Conservation (phyloP, 495 filamentous ascomycete species). For the Poronia punctata region DNA sequence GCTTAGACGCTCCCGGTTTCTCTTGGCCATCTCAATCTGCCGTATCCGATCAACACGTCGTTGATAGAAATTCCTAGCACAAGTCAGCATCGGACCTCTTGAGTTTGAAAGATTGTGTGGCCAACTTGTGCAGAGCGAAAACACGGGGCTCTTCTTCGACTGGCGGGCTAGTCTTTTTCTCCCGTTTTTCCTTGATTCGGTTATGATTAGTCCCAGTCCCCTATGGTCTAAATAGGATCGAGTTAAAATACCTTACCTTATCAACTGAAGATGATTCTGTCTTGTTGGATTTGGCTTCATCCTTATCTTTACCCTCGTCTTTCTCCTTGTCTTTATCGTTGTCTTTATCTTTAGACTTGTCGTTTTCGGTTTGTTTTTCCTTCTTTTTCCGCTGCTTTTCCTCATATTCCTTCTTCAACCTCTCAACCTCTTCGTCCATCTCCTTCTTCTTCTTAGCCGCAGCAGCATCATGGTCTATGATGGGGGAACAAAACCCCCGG, state of each 20-base stretch:
- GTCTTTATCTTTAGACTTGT: constrained; percentile 46
- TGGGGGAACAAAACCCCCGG: constrained; percentile 68
- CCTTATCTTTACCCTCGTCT: constrained; percentile 37
- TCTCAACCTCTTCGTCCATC: constrained; percentile 62
- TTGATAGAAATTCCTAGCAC: constrained; percentile 73
- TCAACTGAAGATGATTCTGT: constrained; percentile 8
- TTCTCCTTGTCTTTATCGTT: constrained; percentile 45
- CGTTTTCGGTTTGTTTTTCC: constrained; percentile 42
- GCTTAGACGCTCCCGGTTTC: constrained; percentile 73
- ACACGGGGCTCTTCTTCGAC: constrained; percentile 62
- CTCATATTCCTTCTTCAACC: constrained; percentile 73
- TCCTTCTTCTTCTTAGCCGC: constrained; percentile 64
- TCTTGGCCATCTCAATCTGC: constrained; percentile 70
- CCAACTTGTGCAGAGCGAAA: constrained; percentile 80
- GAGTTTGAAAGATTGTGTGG: constrained; percentile 4
- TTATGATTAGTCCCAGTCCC: constrained; percentile 6
- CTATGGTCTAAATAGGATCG: no score
- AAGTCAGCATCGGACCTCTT: constrained; percentile 13
- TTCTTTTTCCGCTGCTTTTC: constrained; percentile 64
- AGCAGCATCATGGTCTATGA: constrained; percentile 67
- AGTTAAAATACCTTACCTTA: constrained; percentile 17
- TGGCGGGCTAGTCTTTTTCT: constrained; percentile 39
- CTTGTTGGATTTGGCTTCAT: constrained; percentile 25
- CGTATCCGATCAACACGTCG: constrained; percentile 72
- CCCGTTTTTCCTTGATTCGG: constrained; percentile 47